phyloP scores from a whole-genome alignment of 257 asterid species.

The Nemophila menziesii region DNA sequence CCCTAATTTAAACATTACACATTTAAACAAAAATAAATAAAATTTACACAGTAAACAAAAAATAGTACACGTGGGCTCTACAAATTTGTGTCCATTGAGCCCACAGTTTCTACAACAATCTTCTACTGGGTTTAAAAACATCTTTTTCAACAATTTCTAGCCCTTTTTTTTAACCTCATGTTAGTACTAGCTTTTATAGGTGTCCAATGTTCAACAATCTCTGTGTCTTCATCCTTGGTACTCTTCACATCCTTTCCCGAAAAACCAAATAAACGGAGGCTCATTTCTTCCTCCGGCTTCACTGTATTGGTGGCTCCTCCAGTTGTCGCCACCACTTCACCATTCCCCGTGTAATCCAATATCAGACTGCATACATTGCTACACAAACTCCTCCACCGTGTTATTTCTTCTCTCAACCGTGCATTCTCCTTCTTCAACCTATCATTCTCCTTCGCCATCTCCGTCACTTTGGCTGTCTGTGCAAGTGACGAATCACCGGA shows the following conservation, averaged over 20 bases:
- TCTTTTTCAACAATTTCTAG: too few relatives aligned
- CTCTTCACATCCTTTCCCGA: conserved; percentile 37
- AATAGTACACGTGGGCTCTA: too few relatives aligned
- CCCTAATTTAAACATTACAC: too few relatives aligned
- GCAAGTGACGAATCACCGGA: conserved; percentile 73
- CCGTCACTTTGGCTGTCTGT: conserved; percentile 12
- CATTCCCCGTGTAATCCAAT: conserved; percentile 36
- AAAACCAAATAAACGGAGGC: conserved; percentile 60
- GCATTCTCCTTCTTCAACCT: conserved; percentile 56
- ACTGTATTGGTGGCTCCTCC: conserved; percentile 5
- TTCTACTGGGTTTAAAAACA: too few relatives aligned
- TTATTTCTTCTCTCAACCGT: conserved; percentile 38
- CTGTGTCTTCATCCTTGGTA: conserved; percentile 12
- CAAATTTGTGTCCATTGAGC: too few relatives aligned
- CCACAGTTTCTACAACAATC: too few relatives aligned
- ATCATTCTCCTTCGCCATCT: conserved; percentile 44
- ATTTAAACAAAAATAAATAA: too few relatives aligned
- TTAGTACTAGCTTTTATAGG: too few relatives aligned
- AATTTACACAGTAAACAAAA: too few relatives aligned
- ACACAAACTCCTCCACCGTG: conserved; percentile 36
- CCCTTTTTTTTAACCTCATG: too few relatives aligned
- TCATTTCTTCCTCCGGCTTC: conserved; percentile 12
- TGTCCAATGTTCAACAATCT: too few relatives aligned
- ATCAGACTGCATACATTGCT: conserved; percentile 36
- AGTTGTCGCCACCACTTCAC: conserved; percentile 12